Evolutionary conservation across 371 early-diverging fungal genomes (phyloP).

Genomic region (Polyrhizophydium stewartii): DNA sequence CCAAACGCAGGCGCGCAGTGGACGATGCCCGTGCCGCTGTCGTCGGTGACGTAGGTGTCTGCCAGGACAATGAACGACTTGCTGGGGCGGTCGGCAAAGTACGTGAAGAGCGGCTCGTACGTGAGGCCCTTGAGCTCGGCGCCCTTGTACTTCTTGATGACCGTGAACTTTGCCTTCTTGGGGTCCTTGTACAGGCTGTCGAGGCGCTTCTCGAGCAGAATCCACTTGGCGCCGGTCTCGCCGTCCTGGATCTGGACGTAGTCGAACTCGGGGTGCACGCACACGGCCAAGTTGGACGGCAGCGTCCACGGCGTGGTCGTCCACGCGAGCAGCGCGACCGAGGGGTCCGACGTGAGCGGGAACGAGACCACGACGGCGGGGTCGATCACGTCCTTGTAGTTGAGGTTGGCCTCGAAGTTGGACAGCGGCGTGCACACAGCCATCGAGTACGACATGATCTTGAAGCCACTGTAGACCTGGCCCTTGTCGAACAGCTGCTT

Average conservation of each 20-base stretch:
- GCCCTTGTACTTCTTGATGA: conserved; percentile 81
- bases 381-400: conserved; percentile 99
- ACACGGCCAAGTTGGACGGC: conserved; percentile 94
- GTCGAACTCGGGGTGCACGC: conserved; percentile 90
- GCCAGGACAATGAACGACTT: conserved; percentile 83
- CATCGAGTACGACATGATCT: conserved; percentile 99
- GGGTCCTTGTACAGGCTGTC: conserved; percentile 88
- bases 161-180: conserved; percentile 90
- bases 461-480: conserved; percentile 96
- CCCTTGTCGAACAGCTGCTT: conserved; percentile 95
- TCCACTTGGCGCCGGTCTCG: conserved; percentile 74
- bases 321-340: conserved; percentile 91
- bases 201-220: conserved; percentile 83
- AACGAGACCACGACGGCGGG: conserved; percentile 97
- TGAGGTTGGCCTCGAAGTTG: conserved; percentile 99
- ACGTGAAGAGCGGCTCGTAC: conserved; percentile 92
- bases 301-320: conserved; percentile 99
- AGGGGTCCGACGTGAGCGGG: conserved; percentile 80
- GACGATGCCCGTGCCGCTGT: conserved; percentile 99
- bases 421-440: conserved; percentile 96
- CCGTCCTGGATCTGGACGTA: conserved; percentile 89
- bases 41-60: conserved; percentile 95
- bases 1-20: conserved; percentile 99
- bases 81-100: conserved; percentile 58
- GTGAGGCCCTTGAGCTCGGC: conserved; percentile 81